These are phyloP conservation scores for Cercophora samala DNA, from an alignment of 495 filamentous ascomycete genomes.

Conservation along the genomic window DNA sequence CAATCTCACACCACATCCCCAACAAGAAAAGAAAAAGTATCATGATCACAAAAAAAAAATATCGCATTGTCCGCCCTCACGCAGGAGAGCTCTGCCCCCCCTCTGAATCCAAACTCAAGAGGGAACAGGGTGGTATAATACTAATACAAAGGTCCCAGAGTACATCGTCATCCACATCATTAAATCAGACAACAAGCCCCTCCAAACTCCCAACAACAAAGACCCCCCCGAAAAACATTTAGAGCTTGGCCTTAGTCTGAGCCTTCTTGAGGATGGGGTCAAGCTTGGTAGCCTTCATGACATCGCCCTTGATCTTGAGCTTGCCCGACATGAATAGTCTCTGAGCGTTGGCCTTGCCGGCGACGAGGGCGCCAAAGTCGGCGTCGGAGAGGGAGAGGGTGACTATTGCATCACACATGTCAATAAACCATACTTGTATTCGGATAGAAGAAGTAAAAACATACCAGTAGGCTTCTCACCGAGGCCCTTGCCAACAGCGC, in stretches of 20 bases:
- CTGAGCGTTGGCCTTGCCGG: slow-evolving; percentile 91
- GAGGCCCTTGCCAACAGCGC: slow-evolving; percentile 72
- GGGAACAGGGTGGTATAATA: slow-evolving; percentile 18
- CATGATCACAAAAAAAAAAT: background rate
- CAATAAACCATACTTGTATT: slow-evolving; percentile 1
- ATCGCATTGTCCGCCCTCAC: background rate
- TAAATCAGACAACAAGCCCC: background rate
- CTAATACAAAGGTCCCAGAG: slow-evolving; percentile 2
- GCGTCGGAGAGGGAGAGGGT: slow-evolving; percentile 79
- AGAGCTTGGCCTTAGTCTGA: slow-evolving; percentile 78
- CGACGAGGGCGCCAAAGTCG: slow-evolving; percentile 77
- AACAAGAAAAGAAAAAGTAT: background rate
- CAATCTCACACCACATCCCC: background rate
- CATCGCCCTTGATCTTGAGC: slow-evolving; percentile 95
- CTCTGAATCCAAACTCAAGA: background rate
- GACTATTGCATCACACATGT: slow-evolving; percentile 50
- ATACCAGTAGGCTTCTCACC: slow-evolving; percentile 79
- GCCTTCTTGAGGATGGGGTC: slow-evolving; percentile 92
- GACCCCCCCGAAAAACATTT: slow-evolving; percentile 27
- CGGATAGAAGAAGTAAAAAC: too few relatives aligned
- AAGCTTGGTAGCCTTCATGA: slow-evolving; percentile 98
- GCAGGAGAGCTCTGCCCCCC: background rate
- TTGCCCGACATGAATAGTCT: slow-evolving; percentile 94
- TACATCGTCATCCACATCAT: slow-evolving; percentile 13
- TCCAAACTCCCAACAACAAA: background rate